Conservation (phyloP, 2,329 filamentous ascomycete species). For the Ramularia endophylla region DNA sequence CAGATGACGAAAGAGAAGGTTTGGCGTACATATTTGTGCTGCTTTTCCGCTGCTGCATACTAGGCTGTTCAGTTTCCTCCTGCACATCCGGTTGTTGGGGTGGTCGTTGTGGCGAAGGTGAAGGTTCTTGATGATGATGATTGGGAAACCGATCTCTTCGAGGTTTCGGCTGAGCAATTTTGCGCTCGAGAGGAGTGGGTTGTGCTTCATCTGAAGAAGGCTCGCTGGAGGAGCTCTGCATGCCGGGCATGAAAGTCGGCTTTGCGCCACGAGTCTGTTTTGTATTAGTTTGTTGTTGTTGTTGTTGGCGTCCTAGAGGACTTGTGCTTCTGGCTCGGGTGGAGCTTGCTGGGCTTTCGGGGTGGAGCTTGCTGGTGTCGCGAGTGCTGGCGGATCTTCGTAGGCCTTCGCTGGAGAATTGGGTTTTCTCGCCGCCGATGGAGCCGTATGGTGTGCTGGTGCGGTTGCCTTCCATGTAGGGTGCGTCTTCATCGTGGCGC, state of each 20-base stretch:
- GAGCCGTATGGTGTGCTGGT: slow-evolving; percentile 50
- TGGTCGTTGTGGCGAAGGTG: background rate
- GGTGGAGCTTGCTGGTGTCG: slow-evolving; percentile 31
- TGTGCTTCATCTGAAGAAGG: slow-evolving; percentile 20
- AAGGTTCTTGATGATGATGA: slow-evolving; percentile 5
- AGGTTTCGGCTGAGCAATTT: slow-evolving; percentile 20
- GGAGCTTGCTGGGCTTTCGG: slow-evolving; percentile 5
- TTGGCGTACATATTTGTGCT: slow-evolving; percentile 29
- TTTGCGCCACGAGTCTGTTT: slow-evolving; percentile 1
- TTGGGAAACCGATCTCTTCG: slow-evolving; percentile 6
- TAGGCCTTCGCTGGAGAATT: slow-evolving; percentile 47
- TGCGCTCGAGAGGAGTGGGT: slow-evolving; percentile 27
- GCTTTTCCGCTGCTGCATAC: slow-evolving; percentile 26
- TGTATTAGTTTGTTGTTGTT: slow-evolving; percentile 9
- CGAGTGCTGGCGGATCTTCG: slow-evolving; percentile 50
- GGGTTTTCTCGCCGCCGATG: slow-evolving; percentile 51
- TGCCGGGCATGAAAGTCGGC: slow-evolving; percentile 6
- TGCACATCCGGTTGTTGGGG: slow-evolving; percentile 6
- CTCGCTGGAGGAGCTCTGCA: slow-evolving; percentile 6
- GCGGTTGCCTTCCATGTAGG: slow-evolving; percentile 43
- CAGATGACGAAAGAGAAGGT: slow-evolving; percentile 8
- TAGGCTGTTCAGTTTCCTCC: slow-evolving; percentile 17
- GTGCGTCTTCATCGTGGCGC: slow-evolving; percentile 29
- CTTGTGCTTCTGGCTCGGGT: slow-evolving; percentile 21
- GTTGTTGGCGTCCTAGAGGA: slow-evolving; percentile 11